Evolutionary conservation across 345 rosid species (phyloP), one percentile per base, ranked within the genome.

Genomic region (Hibiscus syriacus): DNA sequence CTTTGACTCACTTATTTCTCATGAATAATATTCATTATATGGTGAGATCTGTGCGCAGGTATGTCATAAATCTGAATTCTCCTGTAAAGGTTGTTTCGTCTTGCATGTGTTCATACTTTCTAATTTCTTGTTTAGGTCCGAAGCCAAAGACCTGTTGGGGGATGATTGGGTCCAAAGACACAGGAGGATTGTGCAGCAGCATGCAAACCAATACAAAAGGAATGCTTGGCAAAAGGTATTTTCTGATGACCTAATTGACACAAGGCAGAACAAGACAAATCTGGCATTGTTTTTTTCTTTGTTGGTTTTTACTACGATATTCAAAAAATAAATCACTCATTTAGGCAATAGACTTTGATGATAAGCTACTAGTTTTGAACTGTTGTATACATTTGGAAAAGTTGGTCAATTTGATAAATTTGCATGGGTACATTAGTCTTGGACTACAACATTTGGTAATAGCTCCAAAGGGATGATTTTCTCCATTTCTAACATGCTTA

Each of bases 1-100:
- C 97, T 73, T 81, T 94, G 88, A 94, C 95, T 17, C 87, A 91
- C 72, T 80, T 94, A 71, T 94, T 94, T 77, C 86, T 94, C 64
- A 94, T 94, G 99, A 94, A 94, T 80, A 94, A 94, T 77, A 89
- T 91, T 77, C 99, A 94, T 75, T 91, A 94, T 73, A 94, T 94
- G 92, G 97, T 94, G 84, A 86, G 97, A 91, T 91, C 99, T 69
- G 99, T 94, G 36, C 95, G 99, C 67, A 91, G 99, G 97, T 92
- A 68, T 52, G 85, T 73, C 63, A 55, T 55, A 34, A 64, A 63
- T 72, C 19, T 39, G 26, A 4, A 30, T 58, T 46, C 22, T 32
- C 54, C 56, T 27, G 50, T 60, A 13, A 39, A 13, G 20, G 53
- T 19, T 72, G 39, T 23, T 43, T 74, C 41, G 26, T 46, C 13